Conservation (phyloP, 2,329 filamentous ascomycete species). For the Aspergillus fischeri region DNA sequence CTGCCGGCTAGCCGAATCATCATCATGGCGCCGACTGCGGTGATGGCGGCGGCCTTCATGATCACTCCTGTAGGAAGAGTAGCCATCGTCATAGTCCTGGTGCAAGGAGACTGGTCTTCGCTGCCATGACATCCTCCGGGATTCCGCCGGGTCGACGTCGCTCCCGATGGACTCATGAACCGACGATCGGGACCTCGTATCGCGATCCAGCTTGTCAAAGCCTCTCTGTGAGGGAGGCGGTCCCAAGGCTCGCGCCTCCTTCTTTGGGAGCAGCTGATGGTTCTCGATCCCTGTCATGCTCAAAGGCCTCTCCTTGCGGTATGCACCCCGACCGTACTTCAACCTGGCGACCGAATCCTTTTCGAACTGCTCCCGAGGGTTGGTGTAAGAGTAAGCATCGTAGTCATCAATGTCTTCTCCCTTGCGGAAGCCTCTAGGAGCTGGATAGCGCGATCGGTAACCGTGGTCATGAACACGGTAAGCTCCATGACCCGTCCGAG, state of each 20-base stretch:
- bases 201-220: conserved; percentile 33
- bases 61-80: conserved; percentile 40
- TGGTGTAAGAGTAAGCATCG: conserved; percentile 46
- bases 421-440: conserved; percentile 25
- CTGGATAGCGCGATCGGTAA: conserved; percentile 25
- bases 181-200: conserved; percentile 21
- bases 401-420: conserved; percentile 39
- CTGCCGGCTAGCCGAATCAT: conserved; percentile 14
- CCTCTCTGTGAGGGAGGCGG: conserved; percentile 38
- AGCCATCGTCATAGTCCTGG: conserved; percentile 45
- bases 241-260: conserved; percentile 27
- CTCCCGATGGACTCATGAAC: conserved; percentile 21
- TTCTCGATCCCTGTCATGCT: conserved; percentile 39
- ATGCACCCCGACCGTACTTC: conserved; percentile 23
- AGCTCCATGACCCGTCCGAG: conserved; percentile 17
- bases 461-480: conserved; percentile 25
- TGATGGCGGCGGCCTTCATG: conserved; percentile 43
- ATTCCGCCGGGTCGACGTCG: conserved; percentile 34
- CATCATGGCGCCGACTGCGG: conserved; percentile 29
- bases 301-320: conserved; percentile 31
- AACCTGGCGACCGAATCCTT: conserved; percentile 40
- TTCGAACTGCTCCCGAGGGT: conserved; percentile 44
- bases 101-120: conserved; percentile 45
- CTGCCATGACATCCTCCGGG: conserved; percentile 35
- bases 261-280: conserved; percentile 22